A percentile compares a stretch with the other conserved stretches of the same genome.
Conservation (phyloP, 257 asterid species). For the Solanum bulbocastanum region DNA sequence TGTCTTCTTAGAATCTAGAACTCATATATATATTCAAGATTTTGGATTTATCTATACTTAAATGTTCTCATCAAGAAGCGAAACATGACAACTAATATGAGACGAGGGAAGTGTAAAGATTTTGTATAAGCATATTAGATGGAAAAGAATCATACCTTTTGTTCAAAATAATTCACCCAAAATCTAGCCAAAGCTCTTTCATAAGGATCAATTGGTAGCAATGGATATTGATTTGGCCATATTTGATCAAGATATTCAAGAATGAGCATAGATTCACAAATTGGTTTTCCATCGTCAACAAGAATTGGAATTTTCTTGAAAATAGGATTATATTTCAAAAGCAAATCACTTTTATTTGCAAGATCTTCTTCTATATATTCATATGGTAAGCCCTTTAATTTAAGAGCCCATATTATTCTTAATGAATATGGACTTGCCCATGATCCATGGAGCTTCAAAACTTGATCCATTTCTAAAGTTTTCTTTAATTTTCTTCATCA, state of each 20-base stretch:
- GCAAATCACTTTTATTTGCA: not conserved
- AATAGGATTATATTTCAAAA: conserved; percentile 7
- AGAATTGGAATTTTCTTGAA: conserved; percentile 4
- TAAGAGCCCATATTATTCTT: conserved; percentile 8
- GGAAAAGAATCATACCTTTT: not conserved
- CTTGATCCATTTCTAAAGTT: not conserved
- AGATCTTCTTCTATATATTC: conserved; percentile 8
- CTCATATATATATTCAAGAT: not conserved
- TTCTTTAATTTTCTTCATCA: not conserved
- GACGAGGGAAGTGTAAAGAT: rapidly evolving
- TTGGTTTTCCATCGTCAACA: conserved; percentile 4
- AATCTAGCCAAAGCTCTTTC: conserved; percentile 5
- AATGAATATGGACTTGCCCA: conserved; percentile 3
- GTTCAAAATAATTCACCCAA: not conserved
- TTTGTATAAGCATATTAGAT: not conserved
- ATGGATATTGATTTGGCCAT: conserved; percentile 2
- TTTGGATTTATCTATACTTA: not conserved
- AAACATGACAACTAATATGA: not conserved
- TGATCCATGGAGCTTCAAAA: conserved; percentile 1
- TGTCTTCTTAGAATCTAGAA: not conserved
- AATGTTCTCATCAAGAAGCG: not conserved
- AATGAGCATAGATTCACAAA: conserved; percentile 5
- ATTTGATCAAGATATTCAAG: conserved; percentile 8
- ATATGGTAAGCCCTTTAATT: conserved; percentile 2
- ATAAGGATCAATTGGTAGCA: conserved; percentile 2